These are phyloP conservation scores for Hibiscus syriacus DNA, from an alignment of 345 rosid genomes.

Conservation along the genomic window DNA sequence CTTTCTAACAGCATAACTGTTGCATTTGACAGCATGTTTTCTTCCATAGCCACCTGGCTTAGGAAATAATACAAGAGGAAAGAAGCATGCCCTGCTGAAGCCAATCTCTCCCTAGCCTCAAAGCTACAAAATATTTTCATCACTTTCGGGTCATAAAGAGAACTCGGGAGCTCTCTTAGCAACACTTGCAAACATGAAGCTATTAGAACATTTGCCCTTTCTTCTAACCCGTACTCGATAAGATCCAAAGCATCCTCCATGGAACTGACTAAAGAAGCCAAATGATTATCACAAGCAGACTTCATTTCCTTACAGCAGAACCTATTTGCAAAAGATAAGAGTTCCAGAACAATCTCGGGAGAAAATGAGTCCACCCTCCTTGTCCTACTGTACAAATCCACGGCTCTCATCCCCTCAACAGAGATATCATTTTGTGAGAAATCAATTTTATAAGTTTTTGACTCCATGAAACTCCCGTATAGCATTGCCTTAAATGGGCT, in stretches of 20 bases:
- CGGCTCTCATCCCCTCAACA: slow-evolving; percentile 61
- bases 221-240: slow-evolving; percentile 71
- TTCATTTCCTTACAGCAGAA: slow-evolving; percentile 90
- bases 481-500: slow-evolving; percentile 71
- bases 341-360: slow-evolving; percentile 60
- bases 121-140: slow-evolving; percentile 53
- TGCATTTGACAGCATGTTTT: slow-evolving; percentile 33
- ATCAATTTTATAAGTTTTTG: slow-evolving; percentile 42
- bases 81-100: slow-evolving; percentile 51
- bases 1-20: slow-evolving; percentile 56
- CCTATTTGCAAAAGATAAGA: slow-evolving; percentile 65
- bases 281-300: slow-evolving; percentile 60
- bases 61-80: slow-evolving; percentile 79
- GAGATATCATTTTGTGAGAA: slow-evolving; percentile 60
- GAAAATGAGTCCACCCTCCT: slow-evolving; percentile 46
- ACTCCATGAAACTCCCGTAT: slow-evolving; percentile 69
- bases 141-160: slow-evolving; percentile 41
- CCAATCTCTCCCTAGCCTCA: slow-evolving; percentile 50
- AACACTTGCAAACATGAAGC: slow-evolving; percentile 85
- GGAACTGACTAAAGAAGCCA: slow-evolving; percentile 51
- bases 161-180: slow-evolving; percentile 64
- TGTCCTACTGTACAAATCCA: slow-evolving; percentile 66
- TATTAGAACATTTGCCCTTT: slow-evolving; percentile 54
- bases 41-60: slow-evolving; percentile 72
- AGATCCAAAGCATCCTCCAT: slow-evolving; percentile 59